Conservation (phyloP, 23 red algal species). For the Gracilaria gracilis region DNA sequence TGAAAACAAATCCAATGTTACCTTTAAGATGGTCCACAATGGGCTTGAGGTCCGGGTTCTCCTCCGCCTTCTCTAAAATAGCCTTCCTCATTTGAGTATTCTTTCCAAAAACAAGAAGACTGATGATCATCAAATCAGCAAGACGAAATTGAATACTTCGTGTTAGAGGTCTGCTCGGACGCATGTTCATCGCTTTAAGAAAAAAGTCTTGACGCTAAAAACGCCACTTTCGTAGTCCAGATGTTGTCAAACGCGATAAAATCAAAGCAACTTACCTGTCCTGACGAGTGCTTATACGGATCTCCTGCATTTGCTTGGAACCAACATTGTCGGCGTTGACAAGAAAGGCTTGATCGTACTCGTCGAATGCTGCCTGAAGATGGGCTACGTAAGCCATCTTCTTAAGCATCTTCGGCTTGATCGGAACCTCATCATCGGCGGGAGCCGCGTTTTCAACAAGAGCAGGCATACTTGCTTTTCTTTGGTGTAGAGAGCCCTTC, state of each 20-base stretch:
- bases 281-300: conserved; percentile 73
- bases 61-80: conserved; percentile 73
- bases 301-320: conserved; percentile 97
- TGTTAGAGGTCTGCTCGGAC: neutral
- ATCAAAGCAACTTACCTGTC: conserved; percentile 43
- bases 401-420: conserved; percentile 82
- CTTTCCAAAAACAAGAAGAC: conserved; percentile 90
- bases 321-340: conserved; percentile 98
- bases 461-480: conserved; percentile 33
- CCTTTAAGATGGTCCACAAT: conserved; percentile 79
- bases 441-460: neutral
- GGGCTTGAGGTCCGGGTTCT: conserved; percentile 85
- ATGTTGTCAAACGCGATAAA: neutral
- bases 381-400: conserved; percentile 81
- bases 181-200: neutral
- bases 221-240: neutral
- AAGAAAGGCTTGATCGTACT: conserved; percentile 91
- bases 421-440: conserved; percentile 37
- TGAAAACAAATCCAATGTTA: conserved; percentile 97
- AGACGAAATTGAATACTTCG: neutral
- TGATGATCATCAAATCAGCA: neutral
- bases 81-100: conserved; percentile 97
- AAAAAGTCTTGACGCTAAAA: neutral
- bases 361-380: conserved; percentile 83
- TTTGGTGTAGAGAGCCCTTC: neutral